Base-by-base conservation (phyloP, 2,329 filamentous ascomycete species). In the Neofusicoccum cordaticola region DNA sequence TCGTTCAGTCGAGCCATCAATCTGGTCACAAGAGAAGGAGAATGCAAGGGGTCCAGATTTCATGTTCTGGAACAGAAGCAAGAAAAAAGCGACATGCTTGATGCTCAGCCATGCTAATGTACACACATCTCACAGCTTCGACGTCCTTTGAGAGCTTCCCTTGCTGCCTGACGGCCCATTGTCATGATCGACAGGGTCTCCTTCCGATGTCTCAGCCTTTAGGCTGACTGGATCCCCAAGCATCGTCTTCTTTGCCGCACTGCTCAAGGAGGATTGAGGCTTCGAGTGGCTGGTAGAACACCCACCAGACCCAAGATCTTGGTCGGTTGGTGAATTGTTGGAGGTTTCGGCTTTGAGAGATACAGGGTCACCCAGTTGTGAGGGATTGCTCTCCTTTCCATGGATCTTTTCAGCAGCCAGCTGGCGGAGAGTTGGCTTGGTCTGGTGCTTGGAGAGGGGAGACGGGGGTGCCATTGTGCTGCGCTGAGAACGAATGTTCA, bases 281-380 rank as follows among this genome's bases (percentile, higher is more conserved):
- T 34, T 52, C 13, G 41, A 41, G n/a, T 17, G n/a, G 13, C 47
- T 62, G 17, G n/a, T 22, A 15, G 44, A 52, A 17, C 47, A 31
- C n/a, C 62, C 39, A 34, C 39, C 52, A 2, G 53, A n/a, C 5
- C 47, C 45, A 27, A 34, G 35, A 19, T 61, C 37, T n/a, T 41
- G 45, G 47, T 52, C 56, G 11, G 35, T 63, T n/a, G 61, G 61
- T 7, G 19, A 45, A 8, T 47, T 27, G 39, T 65, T 27, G 11
- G 63, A 60, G 17, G 63, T 56, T 47, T 65, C 63, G 47, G 63
- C 63, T 34, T 65, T 65, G 31, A 65, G 56, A n/a, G 63, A 65
- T 7, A 65, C 37, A 1, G 63, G 63, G 27, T 65, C 63, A 11
- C 53, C 63, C 12, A 65, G 63, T 27, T 65, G 63, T 2, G 63